A percentile compares a stretch with the other conserved stretches of the same genome.
These are phyloP conservation scores for Aspergillus terreus DNA, from an alignment of 2,329 filamentous ascomycete species.

Conservation along the genomic window DNA sequence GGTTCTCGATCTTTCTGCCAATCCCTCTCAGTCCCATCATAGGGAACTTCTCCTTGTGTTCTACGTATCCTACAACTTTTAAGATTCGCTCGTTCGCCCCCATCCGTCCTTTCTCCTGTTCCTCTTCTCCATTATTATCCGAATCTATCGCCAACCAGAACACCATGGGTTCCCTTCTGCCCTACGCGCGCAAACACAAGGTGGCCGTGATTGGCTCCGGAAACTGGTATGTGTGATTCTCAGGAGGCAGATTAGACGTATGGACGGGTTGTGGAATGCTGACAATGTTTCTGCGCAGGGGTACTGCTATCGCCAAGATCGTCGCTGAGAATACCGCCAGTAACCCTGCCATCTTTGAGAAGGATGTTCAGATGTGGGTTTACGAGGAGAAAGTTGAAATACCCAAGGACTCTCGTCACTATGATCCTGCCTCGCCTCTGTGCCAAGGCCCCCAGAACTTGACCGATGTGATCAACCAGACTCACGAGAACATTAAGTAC, in stretches of 20 bases:
- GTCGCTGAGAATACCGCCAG: constrained; percentile 84
- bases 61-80: constrained; percentile 16
- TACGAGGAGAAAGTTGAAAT: constrained; percentile 86
- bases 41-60: constrained; percentile 7
- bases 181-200: constrained; percentile 36
- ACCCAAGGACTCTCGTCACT: constrained; percentile 67
- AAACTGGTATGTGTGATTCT: constrained; percentile 66
- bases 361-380: constrained; percentile 97
- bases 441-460: constrained; percentile 75
- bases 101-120: constrained; percentile 9
- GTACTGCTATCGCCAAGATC: constrained; percentile 95
- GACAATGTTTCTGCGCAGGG: constrained; percentile 55
- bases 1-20: constrained; percentile 22
- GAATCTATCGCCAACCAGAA: not conserved
- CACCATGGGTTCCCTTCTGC: constrained; percentile 31
- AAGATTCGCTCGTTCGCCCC: constrained; percentile 13
- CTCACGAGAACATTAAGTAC: constrained; percentile 98
- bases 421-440: constrained; percentile 73
- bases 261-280: constrained; percentile 68
- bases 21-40: constrained; percentile 17
- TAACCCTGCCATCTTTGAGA: constrained; percentile 77
- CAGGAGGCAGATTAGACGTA: not conserved
- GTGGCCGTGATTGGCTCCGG: constrained; percentile 85
- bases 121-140: constrained; percentile 10
- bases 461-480: constrained; percentile 81